A percentile compares a stretch with the other conserved stretches of the same genome.
Evolutionary conservation across 2,329 filamentous ascomycete species (phyloP).

Genomic region (Chaetoscypha palmicola): DNA sequence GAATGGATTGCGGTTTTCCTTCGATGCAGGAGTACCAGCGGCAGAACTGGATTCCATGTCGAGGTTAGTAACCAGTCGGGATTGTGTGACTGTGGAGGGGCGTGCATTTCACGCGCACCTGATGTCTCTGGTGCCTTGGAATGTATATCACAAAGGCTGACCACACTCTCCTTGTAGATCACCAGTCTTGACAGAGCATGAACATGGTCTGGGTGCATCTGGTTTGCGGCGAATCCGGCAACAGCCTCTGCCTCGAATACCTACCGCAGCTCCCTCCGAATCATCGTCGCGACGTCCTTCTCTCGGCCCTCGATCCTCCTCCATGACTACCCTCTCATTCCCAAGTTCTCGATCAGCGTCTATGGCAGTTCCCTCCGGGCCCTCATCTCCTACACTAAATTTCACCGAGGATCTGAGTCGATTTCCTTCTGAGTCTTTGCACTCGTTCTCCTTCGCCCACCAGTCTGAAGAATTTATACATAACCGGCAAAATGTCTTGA

Average conservation of each 20-base stretch:
- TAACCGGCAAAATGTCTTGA: conserved; percentile 85
- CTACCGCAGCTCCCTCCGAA: conserved; percentile 59
- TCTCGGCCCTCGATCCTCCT: conserved; percentile 57
- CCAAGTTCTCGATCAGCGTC: conserved; percentile 37
- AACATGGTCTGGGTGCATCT: conserved; percentile 77
- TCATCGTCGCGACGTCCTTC: conserved; percentile 56
- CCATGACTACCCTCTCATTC: conserved; percentile 53
- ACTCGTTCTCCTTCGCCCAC: conserved; percentile 96
- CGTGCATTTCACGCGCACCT: conserved; percentile 10
- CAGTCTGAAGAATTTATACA: conserved; percentile 90
- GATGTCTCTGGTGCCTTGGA: conserved; percentile 16
- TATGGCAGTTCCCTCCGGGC: conserved; percentile 40
- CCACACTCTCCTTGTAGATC: conserved; percentile 48
- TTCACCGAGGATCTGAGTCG: conserved; percentile 84
- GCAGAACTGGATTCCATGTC: conserved; percentile 63
- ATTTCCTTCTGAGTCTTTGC: conserved; percentile 91
- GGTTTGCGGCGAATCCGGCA: conserved; percentile 92
- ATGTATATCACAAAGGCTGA: conserved; percentile 17
- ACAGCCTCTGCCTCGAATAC: conserved; percentile 59
- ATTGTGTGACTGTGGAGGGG: not conserved
- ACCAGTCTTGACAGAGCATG: conserved; percentile 75
- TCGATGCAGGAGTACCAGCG: conserved; percentile 54
- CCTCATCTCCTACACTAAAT: conserved; percentile 60
- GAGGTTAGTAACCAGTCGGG: conserved; percentile 51
- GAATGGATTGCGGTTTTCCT: conserved; percentile 63